Evolutionary conservation across 1,284 basidiomycete genomes (phyloP).

Genomic region (Peniophora sp.): DNA sequence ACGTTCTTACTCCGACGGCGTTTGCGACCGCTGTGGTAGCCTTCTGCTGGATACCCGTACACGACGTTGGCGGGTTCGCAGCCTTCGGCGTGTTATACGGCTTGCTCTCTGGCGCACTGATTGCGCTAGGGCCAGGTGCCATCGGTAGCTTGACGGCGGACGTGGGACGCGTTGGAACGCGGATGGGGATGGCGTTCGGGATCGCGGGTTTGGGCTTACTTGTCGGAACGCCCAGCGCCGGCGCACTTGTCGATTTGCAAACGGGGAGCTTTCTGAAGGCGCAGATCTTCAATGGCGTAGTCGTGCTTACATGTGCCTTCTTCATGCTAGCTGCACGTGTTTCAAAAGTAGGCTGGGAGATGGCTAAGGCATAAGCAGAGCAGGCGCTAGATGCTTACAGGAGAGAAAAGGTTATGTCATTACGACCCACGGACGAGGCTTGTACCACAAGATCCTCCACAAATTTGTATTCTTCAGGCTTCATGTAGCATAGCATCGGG

Average conservation of each 20-base stretch:
- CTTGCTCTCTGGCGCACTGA: constrained; percentile 13
- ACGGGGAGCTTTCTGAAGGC: constrained; percentile 7
- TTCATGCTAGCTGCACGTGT: constrained; percentile 3
- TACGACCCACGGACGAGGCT: no score
- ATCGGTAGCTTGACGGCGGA: constrained; percentile 6
- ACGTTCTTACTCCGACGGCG: constrained; percentile 16
- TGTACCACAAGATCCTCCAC: no score
- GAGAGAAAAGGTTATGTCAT: no score
- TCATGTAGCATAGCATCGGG: no score
- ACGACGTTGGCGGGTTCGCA: constrained; percentile 1
- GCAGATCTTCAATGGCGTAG: constrained; percentile 7
- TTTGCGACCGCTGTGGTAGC: constrained; percentile 9
- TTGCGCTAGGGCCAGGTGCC: constrained; percentile 7
- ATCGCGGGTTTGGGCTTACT: constrained; percentile 8
- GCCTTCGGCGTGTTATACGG: constrained; percentile 13
- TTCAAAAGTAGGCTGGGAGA: constrained; percentile 1
- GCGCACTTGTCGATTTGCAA: constrained; percentile 7
- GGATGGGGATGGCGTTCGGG: constrained; percentile 9
- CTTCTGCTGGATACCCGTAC: constrained; percentile 4
- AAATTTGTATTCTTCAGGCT: no score
- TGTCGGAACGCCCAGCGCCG: constrained; percentile 8
- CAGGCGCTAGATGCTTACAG: no score
- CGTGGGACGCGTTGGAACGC: constrained; percentile 8
- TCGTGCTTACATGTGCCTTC: not conserved
- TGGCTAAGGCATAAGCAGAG: constrained; percentile 1